Evolutionary conservation across 2,329 filamentous ascomycete genomes (phyloP).

Genomic region (Colletotrichum eleusines): DNA sequence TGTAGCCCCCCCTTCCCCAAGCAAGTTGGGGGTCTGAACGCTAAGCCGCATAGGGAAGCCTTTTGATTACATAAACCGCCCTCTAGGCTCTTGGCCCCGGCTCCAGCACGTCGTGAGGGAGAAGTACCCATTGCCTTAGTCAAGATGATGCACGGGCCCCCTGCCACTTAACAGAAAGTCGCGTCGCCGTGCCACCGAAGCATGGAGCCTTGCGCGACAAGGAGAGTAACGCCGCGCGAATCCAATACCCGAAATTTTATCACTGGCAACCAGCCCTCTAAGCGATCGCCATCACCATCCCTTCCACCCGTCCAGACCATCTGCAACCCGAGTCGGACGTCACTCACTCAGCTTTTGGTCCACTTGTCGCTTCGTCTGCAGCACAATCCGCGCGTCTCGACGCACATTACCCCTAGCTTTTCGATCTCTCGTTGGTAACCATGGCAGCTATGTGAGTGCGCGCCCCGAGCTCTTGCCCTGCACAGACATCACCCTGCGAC

Average conservation of each 20-base stretch:
- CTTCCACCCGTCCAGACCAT: constrained; percentile 6
- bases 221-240: constrained; percentile 26
- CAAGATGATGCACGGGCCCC: constrained; percentile 1
- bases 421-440: constrained; percentile 20
- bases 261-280: constrained; percentile 26
- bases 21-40: constrained; percentile 23
- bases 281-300: constrained; percentile 21
- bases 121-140: not conserved
- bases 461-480: constrained; percentile 1
- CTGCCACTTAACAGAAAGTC: constrained; percentile 40
- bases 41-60: not conserved
- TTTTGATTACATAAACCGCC: constrained; percentile 1
- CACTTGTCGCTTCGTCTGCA: not conserved
- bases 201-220: constrained; percentile 38
- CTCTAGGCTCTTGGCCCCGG: too few species aligned
- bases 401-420: not conserved
- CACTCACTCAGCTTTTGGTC: not conserved
- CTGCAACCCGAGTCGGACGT: constrained; percentile 17
- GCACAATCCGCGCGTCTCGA: not conserved
- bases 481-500: constrained; percentile 6
- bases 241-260: constrained; percentile 39
- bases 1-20: not conserved
- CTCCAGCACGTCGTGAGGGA: too few species aligned
- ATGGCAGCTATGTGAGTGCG: constrained; percentile 42
- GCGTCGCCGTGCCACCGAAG: constrained; percentile 38